These are phyloP conservation scores for Candida easanensis DNA, from an alignment of 805 yeast species.

Conservation along the genomic window DNA sequence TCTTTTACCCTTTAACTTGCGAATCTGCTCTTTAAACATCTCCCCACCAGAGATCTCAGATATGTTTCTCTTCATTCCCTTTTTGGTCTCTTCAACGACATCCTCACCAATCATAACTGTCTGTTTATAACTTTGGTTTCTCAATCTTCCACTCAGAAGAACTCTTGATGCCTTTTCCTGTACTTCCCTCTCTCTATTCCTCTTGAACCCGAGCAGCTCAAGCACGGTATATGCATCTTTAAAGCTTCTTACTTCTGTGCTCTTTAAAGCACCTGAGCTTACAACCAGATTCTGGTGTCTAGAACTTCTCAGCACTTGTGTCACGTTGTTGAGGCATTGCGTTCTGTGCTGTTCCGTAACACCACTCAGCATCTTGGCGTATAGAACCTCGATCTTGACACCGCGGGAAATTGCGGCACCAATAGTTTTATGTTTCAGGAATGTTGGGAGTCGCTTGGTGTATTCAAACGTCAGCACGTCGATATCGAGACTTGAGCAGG, in stretches of 20 bases:
- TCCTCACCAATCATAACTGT: slow-evolving; percentile 56
- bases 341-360: slow-evolving; percentile 39
- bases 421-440: slow-evolving; percentile 77
- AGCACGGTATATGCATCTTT: slow-evolving; percentile 67
- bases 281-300: slow-evolving; percentile 77
- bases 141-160: slow-evolving; percentile 68
- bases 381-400: slow-evolving; percentile 74
- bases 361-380: slow-evolving; percentile 49
- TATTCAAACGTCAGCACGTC: slow-evolving; percentile 78
- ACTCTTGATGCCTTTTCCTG: slow-evolving; percentile 57
- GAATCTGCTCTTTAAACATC: slow-evolving; percentile 24
- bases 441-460: slow-evolving; percentile 63
- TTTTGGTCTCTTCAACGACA: slow-evolving; percentile 27
- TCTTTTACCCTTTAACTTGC: slow-evolving; percentile 18
- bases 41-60: slow-evolving; percentile 21
- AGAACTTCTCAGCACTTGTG: slow-evolving; percentile 76
- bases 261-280: slow-evolving; percentile 66
- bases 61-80: slow-evolving; percentile 22
- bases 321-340: slow-evolving; percentile 65
- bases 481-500: slow-evolving; percentile 72
- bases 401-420: slow-evolving; percentile 86
- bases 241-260: slow-evolving; percentile 60
- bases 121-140: slow-evolving; percentile 76
- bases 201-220: slow-evolving; percentile 67
- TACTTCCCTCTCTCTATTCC: slow-evolving; percentile 52